Evolutionary conservation across 129 eudicot species (phyloP).

Genomic region (Chrysanthemum seticuspe): DNA sequence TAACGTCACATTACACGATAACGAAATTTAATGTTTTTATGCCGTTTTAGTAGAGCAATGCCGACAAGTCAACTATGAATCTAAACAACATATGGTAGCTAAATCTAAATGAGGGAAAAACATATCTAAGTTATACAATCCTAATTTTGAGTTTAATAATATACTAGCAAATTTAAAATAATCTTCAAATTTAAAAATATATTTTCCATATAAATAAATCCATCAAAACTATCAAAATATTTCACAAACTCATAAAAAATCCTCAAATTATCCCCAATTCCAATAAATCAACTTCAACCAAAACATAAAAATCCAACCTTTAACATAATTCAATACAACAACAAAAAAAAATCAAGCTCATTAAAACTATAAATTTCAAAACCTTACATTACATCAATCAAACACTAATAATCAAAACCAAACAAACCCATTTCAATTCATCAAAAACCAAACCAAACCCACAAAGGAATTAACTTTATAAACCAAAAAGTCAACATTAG

Average conservation of each 20-base stretch:
- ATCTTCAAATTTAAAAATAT: neutral
- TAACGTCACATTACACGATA: neutral
- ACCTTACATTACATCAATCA: neutral
- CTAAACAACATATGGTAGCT: neutral
- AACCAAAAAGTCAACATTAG: neutral
- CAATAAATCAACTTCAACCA: neutral
- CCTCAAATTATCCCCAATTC: constrained; percentile 1
- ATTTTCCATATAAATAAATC: neutral
- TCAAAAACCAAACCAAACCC: constrained; percentile 7
- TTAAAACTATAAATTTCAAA: neutral
- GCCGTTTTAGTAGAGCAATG: too few species aligned
- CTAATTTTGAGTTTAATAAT: neutral
- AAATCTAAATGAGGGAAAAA: neutral
- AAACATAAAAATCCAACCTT: constrained; percentile 14
- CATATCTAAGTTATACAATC: neutral
- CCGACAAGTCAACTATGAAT: neutral
- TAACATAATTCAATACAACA: constrained; percentile 12
- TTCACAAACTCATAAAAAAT: constrained; percentile 14
- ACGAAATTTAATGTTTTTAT: neutral
- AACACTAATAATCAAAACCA: neutral
- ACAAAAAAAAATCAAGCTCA: neutral
- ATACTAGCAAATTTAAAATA: neutral
- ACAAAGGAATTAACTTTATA: constrained; percentile 3
- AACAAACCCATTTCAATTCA: constrained; percentile 9
- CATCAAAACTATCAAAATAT: neutral